Evolutionary conservation across 495 filamentous ascomycete species (phyloP).

Genomic region (Tuber microsphaerosporum): DNA sequence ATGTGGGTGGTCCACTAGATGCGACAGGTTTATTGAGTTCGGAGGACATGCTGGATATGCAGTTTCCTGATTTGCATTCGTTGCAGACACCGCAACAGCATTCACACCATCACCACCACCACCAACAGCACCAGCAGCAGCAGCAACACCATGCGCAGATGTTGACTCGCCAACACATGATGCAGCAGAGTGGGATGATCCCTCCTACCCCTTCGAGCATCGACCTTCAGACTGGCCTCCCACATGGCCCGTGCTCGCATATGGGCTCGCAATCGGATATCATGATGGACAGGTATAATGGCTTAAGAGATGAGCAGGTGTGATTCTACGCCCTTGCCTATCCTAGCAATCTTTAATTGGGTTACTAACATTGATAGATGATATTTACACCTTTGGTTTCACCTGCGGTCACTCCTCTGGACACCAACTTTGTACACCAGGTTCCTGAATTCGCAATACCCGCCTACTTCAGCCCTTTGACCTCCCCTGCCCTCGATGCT

Average conservation of each 20-base stretch:
- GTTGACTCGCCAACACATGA: slow-evolving; percentile 6
- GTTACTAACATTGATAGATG: slow-evolving; percentile 52
- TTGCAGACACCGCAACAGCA: slow-evolving; percentile 51
- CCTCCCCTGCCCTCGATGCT: slow-evolving; percentile 70
- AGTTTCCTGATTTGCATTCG: slow-evolving; percentile 57
- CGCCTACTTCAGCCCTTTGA: slow-evolving; percentile 91
- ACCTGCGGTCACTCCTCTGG: slow-evolving; percentile 86
- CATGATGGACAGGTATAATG: slow-evolving; percentile 65
- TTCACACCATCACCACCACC: slow-evolving; percentile 43
- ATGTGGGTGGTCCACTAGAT: not conserved
- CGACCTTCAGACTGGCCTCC: slow-evolving; percentile 67
- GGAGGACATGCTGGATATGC: slow-evolving; percentile 45
- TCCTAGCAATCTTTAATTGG: slow-evolving; percentile 15
- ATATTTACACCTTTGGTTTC: slow-evolving; percentile 91
- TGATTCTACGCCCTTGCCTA: slow-evolving; percentile 14
- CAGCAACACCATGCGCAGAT: slow-evolving; percentile 49
- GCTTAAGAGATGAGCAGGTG: slow-evolving; percentile 77
- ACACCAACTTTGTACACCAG: slow-evolving; percentile 63
- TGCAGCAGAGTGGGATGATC: slow-evolving; percentile 57
- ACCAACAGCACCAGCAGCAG: slow-evolving; percentile 47
- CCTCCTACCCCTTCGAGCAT: slow-evolving; percentile 91
- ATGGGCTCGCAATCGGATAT: slow-evolving; percentile 51
- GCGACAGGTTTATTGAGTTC: slow-evolving; percentile 8
- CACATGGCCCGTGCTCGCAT: slow-evolving; percentile 55
- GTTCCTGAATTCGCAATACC: slow-evolving; percentile 74